Evolutionary conservation across 345 rosid genomes (phyloP).

Genomic region (Pelargonium nanum): DNA sequence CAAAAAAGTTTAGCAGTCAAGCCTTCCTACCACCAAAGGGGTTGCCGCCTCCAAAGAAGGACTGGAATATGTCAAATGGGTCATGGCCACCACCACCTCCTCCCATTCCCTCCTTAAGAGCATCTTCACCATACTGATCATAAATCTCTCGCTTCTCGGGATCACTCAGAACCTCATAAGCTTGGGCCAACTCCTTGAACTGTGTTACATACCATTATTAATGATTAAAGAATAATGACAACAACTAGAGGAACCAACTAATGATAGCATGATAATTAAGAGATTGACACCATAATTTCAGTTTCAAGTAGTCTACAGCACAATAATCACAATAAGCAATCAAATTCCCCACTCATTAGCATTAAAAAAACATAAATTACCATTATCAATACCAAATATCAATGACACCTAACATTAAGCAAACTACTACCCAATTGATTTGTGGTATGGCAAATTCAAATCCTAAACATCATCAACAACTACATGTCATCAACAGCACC

Average conservation of each 20-base stretch:
- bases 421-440: not conserved
- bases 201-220: too few species aligned
- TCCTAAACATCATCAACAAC: not conserved
- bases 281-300: too few species aligned
- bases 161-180: slow-evolving; percentile 69
- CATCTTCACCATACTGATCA: slow-evolving; percentile 79
- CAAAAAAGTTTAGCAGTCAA: not conserved
- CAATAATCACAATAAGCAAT: not conserved
- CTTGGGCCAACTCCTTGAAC: slow-evolving; percentile 78
- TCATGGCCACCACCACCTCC: slow-evolving; percentile 60
- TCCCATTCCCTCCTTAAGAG: slow-evolving; percentile 87
- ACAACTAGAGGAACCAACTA: too few species aligned
- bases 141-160: slow-evolving; percentile 74
- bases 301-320: too few species aligned
- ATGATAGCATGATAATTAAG: too few species aligned
- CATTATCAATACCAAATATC: too few species aligned
- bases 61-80: slow-evolving; percentile 65
- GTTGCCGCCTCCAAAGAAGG: slow-evolving; percentile 73
- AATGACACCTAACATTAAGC: too few species aligned
- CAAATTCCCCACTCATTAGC: too few species aligned
- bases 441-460: not conserved
- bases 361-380: too few species aligned
- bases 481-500: not conserved
- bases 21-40: slow-evolving; percentile 47
- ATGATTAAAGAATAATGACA: too few species aligned